Evolutionary conservation across 352 stramenopile genomes (phyloP).

Genomic region (Pythium oligandrum): DNA sequence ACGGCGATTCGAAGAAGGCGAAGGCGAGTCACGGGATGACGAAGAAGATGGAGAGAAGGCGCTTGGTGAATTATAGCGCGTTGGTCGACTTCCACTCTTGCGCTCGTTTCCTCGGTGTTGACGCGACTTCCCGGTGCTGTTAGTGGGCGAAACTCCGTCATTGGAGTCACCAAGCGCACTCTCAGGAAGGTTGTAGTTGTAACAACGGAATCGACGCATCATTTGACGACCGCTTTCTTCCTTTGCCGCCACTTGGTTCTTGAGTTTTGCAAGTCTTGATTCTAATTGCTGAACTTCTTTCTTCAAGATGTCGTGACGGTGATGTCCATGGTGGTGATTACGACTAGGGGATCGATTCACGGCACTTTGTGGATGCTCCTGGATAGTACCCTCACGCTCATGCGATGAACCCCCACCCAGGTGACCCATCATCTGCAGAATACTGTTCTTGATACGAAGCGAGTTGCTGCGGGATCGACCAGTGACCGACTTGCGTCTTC

Average conservation of each 20-base stretch:
- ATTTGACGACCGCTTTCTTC: conserved; percentile 51
- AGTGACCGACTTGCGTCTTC: conserved; percentile 46
- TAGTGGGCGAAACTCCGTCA: conserved; percentile 40
- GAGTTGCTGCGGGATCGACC: conserved; percentile 66
- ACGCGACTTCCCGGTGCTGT: conserved; percentile 18
- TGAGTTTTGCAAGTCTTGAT: conserved; percentile 51
- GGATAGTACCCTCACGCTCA: not conserved
- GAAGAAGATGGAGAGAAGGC: conserved; percentile 27
- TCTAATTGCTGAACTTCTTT: conserved; percentile 53
- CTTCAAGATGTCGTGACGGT: conserved; percentile 45
- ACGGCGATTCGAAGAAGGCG: conserved; percentile 8
- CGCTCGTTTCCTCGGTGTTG: conserved; percentile 9
- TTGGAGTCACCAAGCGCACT: conserved; percentile 35
- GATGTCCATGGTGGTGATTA: conserved; percentile 12
- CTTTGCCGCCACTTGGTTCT: conserved; percentile 60
- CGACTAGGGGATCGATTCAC: conserved; percentile 7
- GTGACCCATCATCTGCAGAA: conserved; percentile 61
- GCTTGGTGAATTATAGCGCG: conserved; percentile 26
- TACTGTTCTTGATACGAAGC: conserved; percentile 44
- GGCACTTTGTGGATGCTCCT: not conserved
- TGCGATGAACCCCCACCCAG: conserved; percentile 12
- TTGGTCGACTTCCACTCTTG: not conserved
- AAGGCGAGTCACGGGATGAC: conserved; percentile 14
- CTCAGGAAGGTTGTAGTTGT: conserved; percentile 82
- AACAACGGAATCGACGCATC: conserved; percentile 64